Evolutionary conservation across 1,284 basidiomycete species (phyloP), one percentile per base, ranked within the genome.

Genomic region (Bjerkandera adusta): DNA sequence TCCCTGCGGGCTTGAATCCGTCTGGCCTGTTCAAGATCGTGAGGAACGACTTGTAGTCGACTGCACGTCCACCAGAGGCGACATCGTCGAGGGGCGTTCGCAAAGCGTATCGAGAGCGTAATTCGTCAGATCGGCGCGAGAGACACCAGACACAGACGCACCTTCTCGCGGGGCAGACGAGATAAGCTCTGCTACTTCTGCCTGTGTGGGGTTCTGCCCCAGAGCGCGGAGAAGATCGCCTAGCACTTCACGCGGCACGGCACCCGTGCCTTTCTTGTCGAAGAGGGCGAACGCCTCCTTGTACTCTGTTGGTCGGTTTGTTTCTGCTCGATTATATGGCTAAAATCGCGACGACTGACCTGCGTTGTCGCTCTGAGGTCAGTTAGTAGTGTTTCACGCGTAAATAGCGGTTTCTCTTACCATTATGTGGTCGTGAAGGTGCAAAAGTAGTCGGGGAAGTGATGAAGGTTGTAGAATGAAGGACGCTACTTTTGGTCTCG

Each of bases 181-280:
- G 36, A 90, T 81, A 52, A 98, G 84, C 25, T 93, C 88, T 6
- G 82, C 80, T 1, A 99, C 94, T 68, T 99, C 94, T 21, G 92
- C 89, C 68, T 99, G 96, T 0, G 97, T 99, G 5, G 96, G 96
- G 68, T 99, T 99, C 74, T 99, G 96, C 1, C 97, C 97, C 1
- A 99, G 73, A 0, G 94, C 93, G 41, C 97, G 85, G 15, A 99
- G 73, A 5, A 99, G 82, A 69, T 99, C 96, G n/a, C 96, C 96
- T 1, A 99, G 75, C 1, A 85, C 89, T 57, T 95, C 91, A 13
- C 89, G 75, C 7, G 92, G 85, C 27, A 99, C 91, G 34, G 87
- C 78, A 15, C 94, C 93, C 2, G 89, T 92, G 25, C 96, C 95
- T 59, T 87, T 86, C 75, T 99, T 99, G 75, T 99, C 96, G 66